Base-by-base conservation (phyloP, 2,329 filamentous ascomycete species). In the Aspergillus pseudoviridinutans region DNA sequence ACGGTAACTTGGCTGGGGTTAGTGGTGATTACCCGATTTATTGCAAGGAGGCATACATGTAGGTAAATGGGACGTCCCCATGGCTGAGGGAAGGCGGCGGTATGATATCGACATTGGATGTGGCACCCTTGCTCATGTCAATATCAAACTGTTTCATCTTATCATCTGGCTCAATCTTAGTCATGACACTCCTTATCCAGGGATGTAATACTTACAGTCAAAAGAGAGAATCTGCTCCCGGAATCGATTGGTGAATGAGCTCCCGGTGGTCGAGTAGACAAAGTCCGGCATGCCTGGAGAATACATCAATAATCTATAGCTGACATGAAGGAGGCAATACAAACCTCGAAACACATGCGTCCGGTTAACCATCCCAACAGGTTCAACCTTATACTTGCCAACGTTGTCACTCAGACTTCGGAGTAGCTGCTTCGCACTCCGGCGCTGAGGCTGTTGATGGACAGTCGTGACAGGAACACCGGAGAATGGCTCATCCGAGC, bases 321-420 rank as follows among this genome's bases (percentile, higher is more conserved):
- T 9, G 12, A 12, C 12, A 24, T 25, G 14, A 22, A 1, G 54
- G 0, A 7, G 12, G 8, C 7, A 29, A n/a, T 9, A 54, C 74
- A 61, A 72, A 82, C 87, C 87, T 70, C 93, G 85, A 74, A 95
- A 99, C 41, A 93, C 85, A 79, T 97, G 92, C 1, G 89, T 94
- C 64, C 90, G 86, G 55, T 87, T 84, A 59, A 97, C 84, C 22
- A 86, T 75, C 7, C 91, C 91, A 3, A 92, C 81, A 1, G 87
- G 81, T 64, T 92, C 85, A 29, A 91, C 81, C 4, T 81, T 75
- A 70, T 92, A 93, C 8, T 74, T 82, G 8, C 80, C 82, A 0
- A 80, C 76, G 69, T 92, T 94, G 69, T 95, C 91, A 63, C 81
- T 82, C 58, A 96, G 73, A 61, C 83, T 87, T 55, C 59, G 66